Percentiles rank a stretch among this genome's conserved stretches.
Conservation (phyloP, 805 yeast species). For the Komagataella populi region DNA sequence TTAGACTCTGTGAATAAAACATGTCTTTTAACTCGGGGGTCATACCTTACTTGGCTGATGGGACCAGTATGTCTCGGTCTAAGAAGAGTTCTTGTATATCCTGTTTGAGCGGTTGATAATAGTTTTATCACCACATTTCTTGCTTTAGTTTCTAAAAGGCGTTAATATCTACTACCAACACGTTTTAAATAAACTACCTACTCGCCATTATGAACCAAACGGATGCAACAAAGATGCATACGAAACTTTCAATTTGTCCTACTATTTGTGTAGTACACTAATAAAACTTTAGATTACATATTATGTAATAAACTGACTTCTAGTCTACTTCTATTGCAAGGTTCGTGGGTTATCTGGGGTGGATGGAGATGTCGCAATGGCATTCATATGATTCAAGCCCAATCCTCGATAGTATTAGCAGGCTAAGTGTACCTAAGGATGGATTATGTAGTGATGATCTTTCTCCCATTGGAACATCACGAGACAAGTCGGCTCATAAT, state of each 20-base stretch:
- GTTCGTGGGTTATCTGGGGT: neutral
- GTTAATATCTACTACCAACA: neutral
- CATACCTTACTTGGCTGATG: conserved; percentile 75
- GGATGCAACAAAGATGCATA: neutral
- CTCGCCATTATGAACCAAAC: conserved; percentile 9
- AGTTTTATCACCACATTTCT: conserved; percentile 76
- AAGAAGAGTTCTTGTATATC: conserved; percentile 66
- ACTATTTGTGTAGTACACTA: neutral
- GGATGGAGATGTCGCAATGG: conserved; percentile 1
- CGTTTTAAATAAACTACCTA: conserved; percentile 3
- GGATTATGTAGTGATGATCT: neutral
- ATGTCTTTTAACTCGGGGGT: conserved; percentile 80
- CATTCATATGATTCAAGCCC: neutral
- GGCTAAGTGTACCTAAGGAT: neutral
- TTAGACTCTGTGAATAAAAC: conserved; percentile 82
- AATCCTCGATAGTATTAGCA: neutral
- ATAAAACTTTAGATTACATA: neutral
- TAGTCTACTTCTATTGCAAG: neutral
- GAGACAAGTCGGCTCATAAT: conserved; percentile 9
- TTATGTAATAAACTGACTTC: neutral
- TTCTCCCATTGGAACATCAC: neutral
- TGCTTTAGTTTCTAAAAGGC: conserved; percentile 41
- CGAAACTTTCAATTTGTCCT: neutral
- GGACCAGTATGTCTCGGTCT: conserved; percentile 74
- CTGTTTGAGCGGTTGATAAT: conserved; percentile 83